Conservation (phyloP, 2,329 filamentous ascomycete genomes). For the Botryotinia globosa region DNA sequence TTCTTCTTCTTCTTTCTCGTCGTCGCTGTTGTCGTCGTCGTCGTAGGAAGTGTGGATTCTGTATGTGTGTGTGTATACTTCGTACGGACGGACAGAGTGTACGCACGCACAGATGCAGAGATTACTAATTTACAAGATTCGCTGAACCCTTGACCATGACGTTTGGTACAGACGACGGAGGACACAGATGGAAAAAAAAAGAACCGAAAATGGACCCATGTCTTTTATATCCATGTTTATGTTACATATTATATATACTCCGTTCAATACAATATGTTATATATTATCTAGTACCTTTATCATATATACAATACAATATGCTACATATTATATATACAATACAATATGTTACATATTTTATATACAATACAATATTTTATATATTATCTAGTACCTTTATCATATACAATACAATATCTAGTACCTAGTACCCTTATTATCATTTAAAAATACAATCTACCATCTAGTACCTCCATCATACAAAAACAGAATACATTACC, state of each 20-base stretch:
- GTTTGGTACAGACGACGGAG: background rate
- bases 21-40: background rate
- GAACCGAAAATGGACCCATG: background rate
- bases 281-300: too few relatives aligned
- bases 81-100: background rate
- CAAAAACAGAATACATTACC: background rate
- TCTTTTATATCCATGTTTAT: background rate
- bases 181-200: background rate
- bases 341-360: too few relatives aligned
- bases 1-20: background rate
- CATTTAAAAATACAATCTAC: background rate
- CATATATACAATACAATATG: too few relatives aligned
- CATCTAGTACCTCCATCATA: background rate
- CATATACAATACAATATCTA: background rate
- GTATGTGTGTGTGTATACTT: background rate
- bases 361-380: too few relatives aligned
- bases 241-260: too few relatives aligned
- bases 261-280: too few relatives aligned
- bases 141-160: constrained; percentile 7
- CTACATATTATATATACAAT: too few relatives aligned
- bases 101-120: background rate
- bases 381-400: background rate
- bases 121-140: background rate
- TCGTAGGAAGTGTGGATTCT: background rate
- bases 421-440: background rate